phyloP scores from a whole-genome alignment of 352 stramenopile genomes.

The Pythium chondricola region DNA sequence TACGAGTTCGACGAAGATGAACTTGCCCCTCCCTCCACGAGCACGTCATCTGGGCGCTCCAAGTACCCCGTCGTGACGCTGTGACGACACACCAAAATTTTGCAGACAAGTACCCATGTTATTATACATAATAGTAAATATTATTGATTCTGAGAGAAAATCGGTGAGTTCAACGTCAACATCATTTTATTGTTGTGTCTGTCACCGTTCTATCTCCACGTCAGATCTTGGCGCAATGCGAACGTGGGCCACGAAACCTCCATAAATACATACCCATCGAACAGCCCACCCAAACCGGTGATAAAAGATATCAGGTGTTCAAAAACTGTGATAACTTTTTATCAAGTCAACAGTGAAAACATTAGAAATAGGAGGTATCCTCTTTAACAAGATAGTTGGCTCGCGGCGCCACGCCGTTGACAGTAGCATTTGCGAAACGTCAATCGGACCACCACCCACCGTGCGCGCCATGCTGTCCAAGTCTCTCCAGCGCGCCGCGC shows the following conservation, averaged over 20 bases:
- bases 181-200: constrained; percentile 4
- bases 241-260: constrained; percentile 9
- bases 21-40: constrained; percentile 1
- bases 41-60: constrained; percentile 4
- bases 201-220: constrained; percentile 2
- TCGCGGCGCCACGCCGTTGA: constrained; percentile 1
- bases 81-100: too few species aligned
- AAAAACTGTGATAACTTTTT: too few species aligned
- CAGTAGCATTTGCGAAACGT: constrained; percentile 1
- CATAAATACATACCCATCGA: neutral
- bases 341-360: too few species aligned
- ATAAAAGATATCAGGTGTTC: neutral
- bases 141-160: neutral
- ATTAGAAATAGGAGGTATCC: neutral
- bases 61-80: constrained; percentile 16
- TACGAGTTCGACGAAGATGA: constrained; percentile 18
- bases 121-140: constrained; percentile 1
- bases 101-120: too few species aligned
- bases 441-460: neutral
- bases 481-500: constrained; percentile 26
- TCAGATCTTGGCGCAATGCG: constrained; percentile 12
- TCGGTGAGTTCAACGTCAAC: neutral
- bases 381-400: neutral
- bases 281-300: neutral
- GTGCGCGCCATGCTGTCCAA: constrained; percentile 32